Percentiles rank a stretch among this genome's conserved stretches.
These are phyloP conservation scores for Pugionium dolabratum DNA, from an alignment of 345 rosid genomes.

Conservation along the genomic window DNA sequence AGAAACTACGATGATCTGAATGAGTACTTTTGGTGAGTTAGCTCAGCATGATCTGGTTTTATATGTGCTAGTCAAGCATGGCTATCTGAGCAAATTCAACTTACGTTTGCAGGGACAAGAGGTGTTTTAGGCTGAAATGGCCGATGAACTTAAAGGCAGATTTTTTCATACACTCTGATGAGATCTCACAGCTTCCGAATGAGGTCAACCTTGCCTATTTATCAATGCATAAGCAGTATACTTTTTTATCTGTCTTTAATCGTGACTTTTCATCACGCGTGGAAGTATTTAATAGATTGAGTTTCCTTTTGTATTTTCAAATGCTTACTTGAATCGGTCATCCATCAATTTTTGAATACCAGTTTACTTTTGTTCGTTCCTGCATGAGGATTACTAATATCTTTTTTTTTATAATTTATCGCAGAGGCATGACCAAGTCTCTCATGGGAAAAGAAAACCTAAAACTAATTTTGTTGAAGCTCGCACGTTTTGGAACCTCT, in stretches of 20 bases:
- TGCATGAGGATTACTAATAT: too few relatives aligned
- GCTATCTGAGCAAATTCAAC: conserved; percentile 23
- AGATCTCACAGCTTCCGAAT: conserved; percentile 31
- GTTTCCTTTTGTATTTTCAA: background rate
- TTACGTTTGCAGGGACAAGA: conserved; percentile 57
- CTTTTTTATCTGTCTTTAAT: conserved; percentile 2
- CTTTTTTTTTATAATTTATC: conserved; percentile 11
- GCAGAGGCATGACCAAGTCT: conserved; percentile 53
- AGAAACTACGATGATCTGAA: conserved; percentile 97
- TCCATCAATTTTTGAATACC: too few relatives aligned
- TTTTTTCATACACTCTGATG: conserved; percentile 69
- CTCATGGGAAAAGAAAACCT: conserved; percentile 63
- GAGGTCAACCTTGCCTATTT: conserved; percentile 47
- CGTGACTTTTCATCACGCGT: conserved; percentile 1
- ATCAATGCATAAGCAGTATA: background rate
- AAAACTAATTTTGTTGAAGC: conserved; percentile 98
- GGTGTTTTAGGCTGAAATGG: conserved; percentile 70
- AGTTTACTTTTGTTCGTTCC: too few relatives aligned
- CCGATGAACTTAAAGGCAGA: conserved; percentile 65
- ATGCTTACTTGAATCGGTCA: background rate
- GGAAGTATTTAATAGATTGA: background rate
- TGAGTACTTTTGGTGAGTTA: conserved; percentile 89
- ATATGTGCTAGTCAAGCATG: conserved; percentile 14
- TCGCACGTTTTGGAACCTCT: conserved; percentile 94
- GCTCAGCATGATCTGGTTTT: conserved; percentile 24